phyloP scores from a whole-genome alignment of 1,284 basidiomycete genomes.

The Cryptococcus amylolentus region DNA sequence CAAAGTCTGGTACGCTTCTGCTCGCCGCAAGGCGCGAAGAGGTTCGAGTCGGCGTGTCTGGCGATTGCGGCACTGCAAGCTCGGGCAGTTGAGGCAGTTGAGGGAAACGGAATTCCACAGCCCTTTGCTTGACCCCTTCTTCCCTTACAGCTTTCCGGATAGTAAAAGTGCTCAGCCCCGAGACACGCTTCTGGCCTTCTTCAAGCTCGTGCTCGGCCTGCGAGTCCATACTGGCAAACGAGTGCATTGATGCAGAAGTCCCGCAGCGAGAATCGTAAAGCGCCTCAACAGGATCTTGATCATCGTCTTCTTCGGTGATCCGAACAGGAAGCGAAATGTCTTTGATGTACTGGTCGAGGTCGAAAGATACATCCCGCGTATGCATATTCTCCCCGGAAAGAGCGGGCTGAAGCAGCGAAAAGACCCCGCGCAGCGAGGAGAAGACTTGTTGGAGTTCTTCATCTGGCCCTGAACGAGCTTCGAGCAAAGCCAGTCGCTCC shows the following conservation, averaged over 20 bases:
- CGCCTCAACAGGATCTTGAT: background rate
- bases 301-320: background rate
- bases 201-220: background rate
- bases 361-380: conserved; percentile 18
- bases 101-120: background rate
- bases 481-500: conserved; percentile 16
- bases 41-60: background rate
- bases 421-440: too few species aligned
- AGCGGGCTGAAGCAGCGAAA: too few species aligned
- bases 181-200: background rate
- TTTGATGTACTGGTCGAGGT: conserved; percentile 36
- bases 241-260: background rate
- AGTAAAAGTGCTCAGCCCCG: conserved; percentile 10
- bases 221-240: background rate
- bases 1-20: background rate
- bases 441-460: background rate
- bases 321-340: conserved; percentile 16
- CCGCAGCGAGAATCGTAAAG: background rate
- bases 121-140: background rate
- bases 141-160: conserved; percentile 3
- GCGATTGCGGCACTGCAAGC: background rate
- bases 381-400: background rate
- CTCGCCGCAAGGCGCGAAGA: background rate
- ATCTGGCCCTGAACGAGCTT: background rate
- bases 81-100: background rate